These are phyloP conservation scores for Alnus rubra DNA, from an alignment of 306 rosid genomes.

Conservation along the genomic window DNA sequence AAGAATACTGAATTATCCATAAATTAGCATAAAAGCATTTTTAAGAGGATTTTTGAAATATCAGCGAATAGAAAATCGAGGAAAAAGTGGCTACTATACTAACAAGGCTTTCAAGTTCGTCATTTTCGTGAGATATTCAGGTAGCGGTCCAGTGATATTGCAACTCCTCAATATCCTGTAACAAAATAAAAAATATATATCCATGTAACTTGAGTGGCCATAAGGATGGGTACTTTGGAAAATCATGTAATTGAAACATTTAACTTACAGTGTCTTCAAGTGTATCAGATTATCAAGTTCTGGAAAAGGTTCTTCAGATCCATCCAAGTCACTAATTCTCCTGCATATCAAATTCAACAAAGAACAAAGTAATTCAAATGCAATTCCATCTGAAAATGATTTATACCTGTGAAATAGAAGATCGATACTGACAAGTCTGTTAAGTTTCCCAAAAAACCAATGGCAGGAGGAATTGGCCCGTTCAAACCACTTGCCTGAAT, in stretches of 20 bases:
- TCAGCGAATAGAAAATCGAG: neutral
- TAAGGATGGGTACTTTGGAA: neutral
- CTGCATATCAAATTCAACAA: constrained; percentile 38
- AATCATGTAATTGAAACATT: constrained; percentile 3
- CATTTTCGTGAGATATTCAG: constrained; percentile 36
- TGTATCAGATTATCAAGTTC: constrained; percentile 34
- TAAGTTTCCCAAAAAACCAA: constrained; percentile 42
- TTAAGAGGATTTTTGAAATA: neutral
- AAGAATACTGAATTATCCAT: neutral
- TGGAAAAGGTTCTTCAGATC: constrained; percentile 53
- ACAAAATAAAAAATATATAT: constrained; percentile 20
- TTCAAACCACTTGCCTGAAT: constrained; percentile 75
- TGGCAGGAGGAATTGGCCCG: constrained; percentile 68
- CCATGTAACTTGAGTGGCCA: neutral
- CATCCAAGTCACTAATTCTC: constrained; percentile 73
- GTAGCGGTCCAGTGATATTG: constrained; percentile 60
- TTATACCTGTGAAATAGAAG: neutral
- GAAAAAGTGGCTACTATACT: constrained; percentile 16
- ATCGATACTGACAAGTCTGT: constrained; percentile 54
- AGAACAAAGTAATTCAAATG: neutral
- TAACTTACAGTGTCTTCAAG: constrained; percentile 52
- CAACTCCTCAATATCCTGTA: constrained; percentile 69
- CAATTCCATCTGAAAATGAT: neutral
- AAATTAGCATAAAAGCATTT: neutral
- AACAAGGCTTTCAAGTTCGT: constrained; percentile 43